Conservation (phyloP, 2,329 filamentous ascomycete genomes). For the Ophiostoma triangulosporum region DNA sequence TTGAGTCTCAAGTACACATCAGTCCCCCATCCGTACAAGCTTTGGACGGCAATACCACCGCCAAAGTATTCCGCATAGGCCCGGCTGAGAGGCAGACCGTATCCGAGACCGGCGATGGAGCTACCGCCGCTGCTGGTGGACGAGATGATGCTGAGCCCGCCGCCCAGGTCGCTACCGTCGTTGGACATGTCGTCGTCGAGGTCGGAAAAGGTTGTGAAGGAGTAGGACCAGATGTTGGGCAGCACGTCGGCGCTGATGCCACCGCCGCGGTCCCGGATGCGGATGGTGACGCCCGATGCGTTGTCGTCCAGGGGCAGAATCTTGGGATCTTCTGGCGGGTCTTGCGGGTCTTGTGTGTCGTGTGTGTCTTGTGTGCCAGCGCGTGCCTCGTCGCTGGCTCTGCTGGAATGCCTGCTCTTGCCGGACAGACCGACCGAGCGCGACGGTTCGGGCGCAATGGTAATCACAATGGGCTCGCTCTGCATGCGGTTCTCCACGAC, state of each 20-base stretch:
- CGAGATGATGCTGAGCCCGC: constrained; percentile 63
- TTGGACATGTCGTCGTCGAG: constrained; percentile 35
- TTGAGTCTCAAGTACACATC: constrained; percentile 55
- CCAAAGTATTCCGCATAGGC: constrained; percentile 98
- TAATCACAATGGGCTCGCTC: constrained; percentile 75
- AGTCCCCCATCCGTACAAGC: constrained; percentile 80
- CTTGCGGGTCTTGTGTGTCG: no score
- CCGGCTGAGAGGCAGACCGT: constrained; percentile 77
- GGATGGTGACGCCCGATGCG: constrained; percentile 79
- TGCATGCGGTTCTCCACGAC: constrained; percentile 75
- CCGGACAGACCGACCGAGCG: background rate
- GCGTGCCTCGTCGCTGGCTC: constrained; percentile 10
- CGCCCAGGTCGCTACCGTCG: constrained; percentile 47
- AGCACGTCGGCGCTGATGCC: constrained; percentile 78
- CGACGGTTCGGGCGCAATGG: constrained; percentile 65
- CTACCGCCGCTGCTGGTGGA: constrained; percentile 57
- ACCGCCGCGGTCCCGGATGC: constrained; percentile 89
- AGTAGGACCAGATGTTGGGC: constrained; percentile 89
- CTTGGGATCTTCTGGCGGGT: constrained; percentile 11
- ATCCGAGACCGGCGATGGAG: constrained; percentile 85
- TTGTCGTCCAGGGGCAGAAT: constrained; percentile 48
- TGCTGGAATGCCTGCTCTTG: constrained; percentile 15
- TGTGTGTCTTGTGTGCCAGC: background rate
- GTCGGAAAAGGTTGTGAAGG: constrained; percentile 86
- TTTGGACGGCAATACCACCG: constrained; percentile 89